Base-by-base conservation (phyloP, 1,284 basidiomycete genomes). In the Paramarasmius palmivorus region DNA sequence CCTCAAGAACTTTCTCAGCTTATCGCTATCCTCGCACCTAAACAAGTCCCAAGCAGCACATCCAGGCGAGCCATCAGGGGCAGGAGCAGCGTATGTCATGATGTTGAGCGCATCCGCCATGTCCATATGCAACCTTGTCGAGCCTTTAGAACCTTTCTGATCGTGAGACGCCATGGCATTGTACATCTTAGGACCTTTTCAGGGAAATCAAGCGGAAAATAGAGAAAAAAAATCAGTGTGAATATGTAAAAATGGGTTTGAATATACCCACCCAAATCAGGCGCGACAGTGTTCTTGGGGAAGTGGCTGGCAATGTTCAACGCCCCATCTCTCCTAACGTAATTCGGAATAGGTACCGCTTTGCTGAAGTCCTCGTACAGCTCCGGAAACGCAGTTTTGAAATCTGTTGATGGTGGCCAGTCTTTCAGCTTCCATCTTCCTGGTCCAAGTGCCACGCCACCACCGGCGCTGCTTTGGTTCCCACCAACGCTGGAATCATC, bases 31-130 rank as follows among this genome's bases (percentile, higher is more conserved):
- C 59, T 90, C 81, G 0, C 92, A 86, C 25, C 84, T 82, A 74
- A 86, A 98, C 44, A 98, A 77, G 65, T 97, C 94, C 95, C 95
- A 98, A 0, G 87, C 90, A 0, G 95, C 95, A 58, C 83, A 88
- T 1, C 95, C 95, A 1, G 83, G 80, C 12, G 76, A 71, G 6
- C 87, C 88, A 59, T 90, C 82, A 0, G 80, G 74, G 3, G 79
- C 79, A 1, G 69, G 63, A 5, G 85, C 76, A 7, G 92, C 82
- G 67, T 86, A 86, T 8, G 92, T 81, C 90, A 98, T 93, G 61
- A 97, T 82, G 68, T 98, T 98, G 57, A 97, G 75, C 1, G 93
- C 94, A 64, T 98, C 95, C 0, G 95, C 93, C 80, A 96, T 93
- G 70, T 98, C 95, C 93, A 96, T 95, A 66, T 98, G 95, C 50